These are phyloP conservation scores for Lathyrus sativus DNA, from an alignment of 306 rosid species.

Conservation along the genomic window DNA sequence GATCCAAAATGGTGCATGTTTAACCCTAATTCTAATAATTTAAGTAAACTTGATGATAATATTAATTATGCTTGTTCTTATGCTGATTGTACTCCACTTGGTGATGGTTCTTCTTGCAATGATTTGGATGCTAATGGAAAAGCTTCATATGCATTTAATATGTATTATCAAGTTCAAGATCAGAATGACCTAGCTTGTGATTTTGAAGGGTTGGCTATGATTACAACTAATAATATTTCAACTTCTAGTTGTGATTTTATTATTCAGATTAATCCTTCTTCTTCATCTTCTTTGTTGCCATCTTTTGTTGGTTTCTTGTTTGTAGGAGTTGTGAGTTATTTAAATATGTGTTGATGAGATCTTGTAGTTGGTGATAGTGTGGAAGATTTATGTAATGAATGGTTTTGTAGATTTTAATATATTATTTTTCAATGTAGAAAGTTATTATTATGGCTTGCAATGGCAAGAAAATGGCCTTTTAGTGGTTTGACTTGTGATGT, in stretches of 20 bases:
- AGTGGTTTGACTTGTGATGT: slow-evolving; percentile 19
- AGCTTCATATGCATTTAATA: slow-evolving; percentile 87
- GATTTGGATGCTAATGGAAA: slow-evolving; percentile 82
- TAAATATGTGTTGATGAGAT: slow-evolving; percentile 1
- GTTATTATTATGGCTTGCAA: background rate
- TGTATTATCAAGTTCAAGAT: slow-evolving; percentile 83
- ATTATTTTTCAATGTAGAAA: background rate
- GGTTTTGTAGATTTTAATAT: background rate
- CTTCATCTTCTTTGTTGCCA: slow-evolving; percentile 41
- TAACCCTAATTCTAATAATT: slow-evolving; percentile 66
- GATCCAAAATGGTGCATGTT: slow-evolving; percentile 76
- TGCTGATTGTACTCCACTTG: slow-evolving; percentile 84
- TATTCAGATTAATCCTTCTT: slow-evolving; percentile 68
- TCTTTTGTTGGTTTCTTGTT: slow-evolving; percentile 40
- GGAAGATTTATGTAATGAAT: slow-evolving; percentile 29
- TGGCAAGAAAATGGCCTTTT: background rate
- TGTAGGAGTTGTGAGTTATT: slow-evolving; percentile 13
- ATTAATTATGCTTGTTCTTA: slow-evolving; percentile 76
- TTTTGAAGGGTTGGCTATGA: slow-evolving; percentile 85
- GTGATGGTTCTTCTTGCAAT: slow-evolving; percentile 92
- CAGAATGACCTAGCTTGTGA: slow-evolving; percentile 74
- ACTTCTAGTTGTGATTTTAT: slow-evolving; percentile 82
- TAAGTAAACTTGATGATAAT: slow-evolving; percentile 76
- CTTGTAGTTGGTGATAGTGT: slow-evolving; percentile 15
- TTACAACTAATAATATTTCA: slow-evolving; percentile 66